Conservation (phyloP, 768 basidiomycete genomes). For the Tulasnella sp. region DNA sequence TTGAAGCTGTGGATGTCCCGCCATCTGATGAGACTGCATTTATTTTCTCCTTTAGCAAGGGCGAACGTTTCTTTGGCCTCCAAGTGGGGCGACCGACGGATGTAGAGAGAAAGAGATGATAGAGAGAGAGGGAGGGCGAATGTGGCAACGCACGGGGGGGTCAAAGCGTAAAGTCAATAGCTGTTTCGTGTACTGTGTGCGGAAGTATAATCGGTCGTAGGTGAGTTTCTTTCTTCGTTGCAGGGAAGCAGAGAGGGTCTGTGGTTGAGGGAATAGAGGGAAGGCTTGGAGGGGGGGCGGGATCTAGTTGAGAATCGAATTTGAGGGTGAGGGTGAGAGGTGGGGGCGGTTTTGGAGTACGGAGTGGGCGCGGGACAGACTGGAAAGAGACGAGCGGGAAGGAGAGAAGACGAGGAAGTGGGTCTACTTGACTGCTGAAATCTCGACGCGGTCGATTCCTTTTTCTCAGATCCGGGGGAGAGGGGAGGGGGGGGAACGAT, state of each 20-base stretch:
- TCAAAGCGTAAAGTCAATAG: too few species aligned
- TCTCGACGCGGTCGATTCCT: neutral
- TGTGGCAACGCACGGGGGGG: too few species aligned
- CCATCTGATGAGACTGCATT: neutral
- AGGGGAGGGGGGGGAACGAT: too few species aligned
- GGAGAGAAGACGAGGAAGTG: neutral
- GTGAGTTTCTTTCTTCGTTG: neutral
- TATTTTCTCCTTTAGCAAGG: too few species aligned
- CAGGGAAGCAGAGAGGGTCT: neutral
- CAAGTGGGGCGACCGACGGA: neutral
- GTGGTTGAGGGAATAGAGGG: neutral
- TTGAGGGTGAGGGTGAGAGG: neutral
- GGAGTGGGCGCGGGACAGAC: constrained; percentile 17
- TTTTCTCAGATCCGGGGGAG: neutral
- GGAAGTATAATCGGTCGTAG: neutral
- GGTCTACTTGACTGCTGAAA: neutral
- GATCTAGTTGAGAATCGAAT: neutral
- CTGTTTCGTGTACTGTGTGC: neutral
- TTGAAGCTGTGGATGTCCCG: neutral
- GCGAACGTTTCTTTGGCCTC: too few species aligned
- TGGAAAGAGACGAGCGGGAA: neutral
- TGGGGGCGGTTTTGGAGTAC: neutral
- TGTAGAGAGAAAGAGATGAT: neutral
- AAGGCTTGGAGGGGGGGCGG: neutral
- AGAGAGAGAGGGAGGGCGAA: too few species aligned